These are phyloP conservation scores for Trichoderma lentiforme DNA, from an alignment of 2,329 filamentous ascomycete genomes.

Conservation along the genomic window DNA sequence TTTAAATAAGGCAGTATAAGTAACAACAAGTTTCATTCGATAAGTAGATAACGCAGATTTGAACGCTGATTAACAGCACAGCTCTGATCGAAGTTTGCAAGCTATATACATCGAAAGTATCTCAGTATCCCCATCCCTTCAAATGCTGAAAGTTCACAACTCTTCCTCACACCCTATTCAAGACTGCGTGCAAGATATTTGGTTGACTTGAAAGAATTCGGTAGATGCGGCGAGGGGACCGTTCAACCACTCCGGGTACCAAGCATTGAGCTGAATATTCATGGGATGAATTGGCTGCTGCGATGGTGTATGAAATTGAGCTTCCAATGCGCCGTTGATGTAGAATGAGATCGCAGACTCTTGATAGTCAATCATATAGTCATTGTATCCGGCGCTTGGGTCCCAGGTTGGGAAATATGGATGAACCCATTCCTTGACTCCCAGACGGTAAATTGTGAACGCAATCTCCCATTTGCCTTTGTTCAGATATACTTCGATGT, in stretches of 20 bases:
- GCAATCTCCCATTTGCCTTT: conserved; percentile 3
- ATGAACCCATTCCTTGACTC: neutral
- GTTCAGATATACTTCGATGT: neutral
- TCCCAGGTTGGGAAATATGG: neutral
- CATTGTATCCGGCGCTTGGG: neutral
- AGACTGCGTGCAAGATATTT: neutral
- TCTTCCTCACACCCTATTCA: neutral
- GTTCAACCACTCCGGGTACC: neutral
- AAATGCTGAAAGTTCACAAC: neutral
- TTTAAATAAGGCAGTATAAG: neutral
- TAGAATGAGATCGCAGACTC: neutral
- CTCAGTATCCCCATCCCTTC: neutral
- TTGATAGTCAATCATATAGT: conserved; percentile 8
- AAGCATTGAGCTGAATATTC: neutral
- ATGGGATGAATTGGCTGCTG: neutral
- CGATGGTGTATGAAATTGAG: neutral
- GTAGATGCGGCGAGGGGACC: neutral
- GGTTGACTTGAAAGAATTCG: neutral
- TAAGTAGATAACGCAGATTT: neutral
- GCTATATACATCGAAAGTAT: neutral
- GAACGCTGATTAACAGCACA: neutral
- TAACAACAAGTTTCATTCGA: neutral
- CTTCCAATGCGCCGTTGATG: neutral
- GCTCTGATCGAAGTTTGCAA: neutral
- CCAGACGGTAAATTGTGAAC: neutral